phyloP scores from a whole-genome alignment of 2,329 filamentous ascomycete species.

The Ceratocystis albifundus region DNA sequence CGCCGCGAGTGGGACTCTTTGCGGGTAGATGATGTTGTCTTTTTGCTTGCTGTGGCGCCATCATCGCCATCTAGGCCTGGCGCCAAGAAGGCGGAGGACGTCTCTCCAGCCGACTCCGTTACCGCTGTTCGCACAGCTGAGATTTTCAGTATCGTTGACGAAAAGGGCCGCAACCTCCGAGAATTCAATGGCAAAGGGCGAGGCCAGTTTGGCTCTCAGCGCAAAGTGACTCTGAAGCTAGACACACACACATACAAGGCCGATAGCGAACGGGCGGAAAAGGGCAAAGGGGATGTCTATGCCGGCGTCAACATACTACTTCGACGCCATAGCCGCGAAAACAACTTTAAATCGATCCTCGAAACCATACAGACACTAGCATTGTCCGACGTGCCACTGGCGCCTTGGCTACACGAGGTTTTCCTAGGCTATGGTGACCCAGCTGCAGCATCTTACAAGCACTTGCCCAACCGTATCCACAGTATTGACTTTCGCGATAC shows the following conservation, averaged over 20 bases:
- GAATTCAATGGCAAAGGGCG: constrained; percentile 44
- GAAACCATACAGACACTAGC: constrained; percentile 83
- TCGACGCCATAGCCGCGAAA: constrained; percentile 73
- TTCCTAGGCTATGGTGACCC: constrained; percentile 97
- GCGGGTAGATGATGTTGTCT: constrained; percentile 77
- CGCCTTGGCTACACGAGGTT: constrained; percentile 88
- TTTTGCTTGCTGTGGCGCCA: constrained; percentile 56
- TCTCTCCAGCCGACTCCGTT: constrained; percentile 50
- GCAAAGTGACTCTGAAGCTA: constrained; percentile 68
- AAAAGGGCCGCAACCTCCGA: constrained; percentile 63
- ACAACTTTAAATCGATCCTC: constrained; percentile 91
- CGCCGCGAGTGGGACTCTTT: constrained; percentile 84
- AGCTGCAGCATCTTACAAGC: constrained; percentile 72
- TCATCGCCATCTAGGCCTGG: constrained; percentile 41
- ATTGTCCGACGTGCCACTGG: constrained; percentile 72
- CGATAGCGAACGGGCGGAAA: constrained; percentile 55
- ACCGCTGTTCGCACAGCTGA: constrained; percentile 68
- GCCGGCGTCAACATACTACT: constrained; percentile 75
- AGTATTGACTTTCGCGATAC: constrained; percentile 87
- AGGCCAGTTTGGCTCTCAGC: constrained; percentile 36
- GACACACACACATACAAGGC: constrained; percentile 66
- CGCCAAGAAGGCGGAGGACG: constrained; percentile 37
- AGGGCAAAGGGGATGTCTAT: constrained; percentile 68
- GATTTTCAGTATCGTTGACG: constrained; percentile 74
- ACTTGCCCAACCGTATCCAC: constrained; percentile 63